Percentiles rank a stretch among this genome's conserved stretches.
phyloP scores from a whole-genome alignment of 1,139 yeast species.

The Blastobotrys malaysiensis region DNA sequence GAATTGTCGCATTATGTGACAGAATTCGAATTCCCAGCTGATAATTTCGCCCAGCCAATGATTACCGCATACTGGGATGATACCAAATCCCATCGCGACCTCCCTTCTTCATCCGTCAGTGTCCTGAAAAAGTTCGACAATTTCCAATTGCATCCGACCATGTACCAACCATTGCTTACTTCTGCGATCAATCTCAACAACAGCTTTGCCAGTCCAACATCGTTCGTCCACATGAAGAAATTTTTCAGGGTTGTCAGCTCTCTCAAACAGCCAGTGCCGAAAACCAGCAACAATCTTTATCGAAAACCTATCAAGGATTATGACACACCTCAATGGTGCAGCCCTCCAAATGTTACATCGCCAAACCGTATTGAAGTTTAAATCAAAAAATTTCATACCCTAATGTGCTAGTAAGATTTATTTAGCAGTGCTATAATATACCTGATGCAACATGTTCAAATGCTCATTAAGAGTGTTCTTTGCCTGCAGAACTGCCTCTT shows the following conservation, averaged over 20 bases:
- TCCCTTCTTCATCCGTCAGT: not conserved
- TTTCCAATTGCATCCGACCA: not conserved
- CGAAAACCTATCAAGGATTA: not conserved
- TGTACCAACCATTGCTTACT: not conserved
- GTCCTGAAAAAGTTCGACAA: not conserved
- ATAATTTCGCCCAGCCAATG: not conserved
- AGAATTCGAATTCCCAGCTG: not conserved
- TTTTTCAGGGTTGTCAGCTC: not conserved
- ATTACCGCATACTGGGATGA: not conserved
- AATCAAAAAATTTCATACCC: not conserved
- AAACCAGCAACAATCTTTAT: not conserved
- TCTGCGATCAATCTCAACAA: not conserved
- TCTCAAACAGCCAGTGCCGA: not conserved
- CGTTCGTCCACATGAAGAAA: not conserved
- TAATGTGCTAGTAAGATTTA: not conserved
- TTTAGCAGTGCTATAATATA: not conserved
- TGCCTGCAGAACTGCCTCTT: conserved; percentile 26
- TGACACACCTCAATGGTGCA: not conserved
- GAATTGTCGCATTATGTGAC: not conserved
- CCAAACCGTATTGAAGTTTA: not conserved
- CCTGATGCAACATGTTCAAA: conserved; percentile 14
- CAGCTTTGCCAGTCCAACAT: not conserved
- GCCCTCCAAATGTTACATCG: not conserved
- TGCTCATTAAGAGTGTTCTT: conserved; percentile 22
- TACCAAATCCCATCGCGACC: not conserved